Percentiles rank a stretch among this genome's conserved stretches.
These are phyloP conservation scores for Dactylellina parvicollis DNA, from an alignment of 2,329 filamentous ascomycete genomes.

Conservation along the genomic window DNA sequence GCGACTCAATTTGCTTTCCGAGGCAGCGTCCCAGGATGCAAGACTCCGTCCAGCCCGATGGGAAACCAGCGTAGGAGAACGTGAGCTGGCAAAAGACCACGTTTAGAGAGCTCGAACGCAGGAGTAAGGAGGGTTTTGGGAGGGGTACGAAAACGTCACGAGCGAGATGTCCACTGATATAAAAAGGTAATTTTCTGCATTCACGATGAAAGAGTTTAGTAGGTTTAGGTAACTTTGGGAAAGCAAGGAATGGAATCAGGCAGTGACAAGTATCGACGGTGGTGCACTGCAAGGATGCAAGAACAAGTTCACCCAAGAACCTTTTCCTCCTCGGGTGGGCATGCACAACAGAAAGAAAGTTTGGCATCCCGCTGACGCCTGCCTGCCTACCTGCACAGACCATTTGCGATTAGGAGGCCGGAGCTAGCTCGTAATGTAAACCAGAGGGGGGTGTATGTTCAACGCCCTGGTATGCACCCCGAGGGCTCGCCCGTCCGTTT, in stretches of 20 bases:
- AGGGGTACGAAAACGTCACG: constrained; percentile 36
- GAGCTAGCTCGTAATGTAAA: constrained; percentile 19
- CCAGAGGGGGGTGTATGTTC: too few relatives aligned
- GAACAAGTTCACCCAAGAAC: constrained; percentile 31
- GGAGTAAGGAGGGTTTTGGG: constrained; percentile 43
- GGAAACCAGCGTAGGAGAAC: constrained; percentile 20
- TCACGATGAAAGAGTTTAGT: constrained; percentile 32
- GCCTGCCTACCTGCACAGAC: constrained; percentile 52
- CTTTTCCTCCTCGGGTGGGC: constrained; percentile 41
- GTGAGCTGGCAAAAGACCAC: constrained; percentile 34
- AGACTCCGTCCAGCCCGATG: constrained; percentile 24
- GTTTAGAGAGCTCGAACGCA: constrained; percentile 42
- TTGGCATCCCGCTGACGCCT: constrained; percentile 54
- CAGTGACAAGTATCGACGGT: constrained; percentile 39
- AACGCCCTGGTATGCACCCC: constrained; percentile 44
- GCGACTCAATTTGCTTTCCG: constrained; percentile 49
- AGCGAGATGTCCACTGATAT: constrained; percentile 53
- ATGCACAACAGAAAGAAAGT: constrained; percentile 53
- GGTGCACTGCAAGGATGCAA: constrained; percentile 51
- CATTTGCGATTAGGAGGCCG: constrained; percentile 48
- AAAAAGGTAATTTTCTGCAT: constrained; percentile 18
- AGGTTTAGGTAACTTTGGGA: constrained; percentile 39
- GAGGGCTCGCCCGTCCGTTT: constrained; percentile 25
- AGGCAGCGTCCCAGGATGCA: constrained; percentile 40
- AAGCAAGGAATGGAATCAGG: constrained; percentile 48